A percentile compares a stretch with the other conserved stretches of the same genome.
phyloP scores from a whole-genome alignment of 352 stramenopile genomes.

The Lagenidium sp. region DNA sequence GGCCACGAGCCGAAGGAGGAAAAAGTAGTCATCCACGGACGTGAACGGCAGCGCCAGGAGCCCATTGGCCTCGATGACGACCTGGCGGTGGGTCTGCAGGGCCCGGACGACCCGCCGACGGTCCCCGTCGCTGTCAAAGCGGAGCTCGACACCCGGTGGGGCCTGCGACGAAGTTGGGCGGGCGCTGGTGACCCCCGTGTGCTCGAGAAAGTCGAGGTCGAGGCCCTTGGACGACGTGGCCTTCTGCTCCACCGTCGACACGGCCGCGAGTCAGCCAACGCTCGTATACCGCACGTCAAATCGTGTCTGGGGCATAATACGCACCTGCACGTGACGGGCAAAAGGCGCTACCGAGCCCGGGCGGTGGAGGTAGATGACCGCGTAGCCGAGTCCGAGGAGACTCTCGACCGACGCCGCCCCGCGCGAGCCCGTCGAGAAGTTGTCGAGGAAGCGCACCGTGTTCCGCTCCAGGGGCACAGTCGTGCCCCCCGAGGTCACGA shows the following conservation, averaged over 20 bases:
- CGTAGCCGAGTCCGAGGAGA: constrained; percentile 87
- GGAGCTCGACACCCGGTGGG: constrained; percentile 8
- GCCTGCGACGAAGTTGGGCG: too few species aligned
- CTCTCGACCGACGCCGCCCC: constrained; percentile 78
- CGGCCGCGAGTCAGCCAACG: too few species aligned
- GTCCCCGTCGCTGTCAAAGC: constrained; percentile 16
- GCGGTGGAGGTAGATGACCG: constrained; percentile 95
- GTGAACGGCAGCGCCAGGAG: constrained; percentile 90
- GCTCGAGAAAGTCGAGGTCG: not conserved
- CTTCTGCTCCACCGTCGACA: constrained; percentile 14
- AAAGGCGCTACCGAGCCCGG: constrained; percentile 83
- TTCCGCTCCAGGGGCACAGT: constrained; percentile 93
- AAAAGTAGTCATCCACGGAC: constrained; percentile 96
- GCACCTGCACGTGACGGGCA: constrained; percentile 45
- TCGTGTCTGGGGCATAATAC: too few species aligned
- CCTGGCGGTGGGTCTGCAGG: constrained; percentile 26
- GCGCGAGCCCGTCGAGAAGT: constrained; percentile 94
- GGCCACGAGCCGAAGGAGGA: constrained; percentile 80
- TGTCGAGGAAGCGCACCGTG: constrained; percentile 96
- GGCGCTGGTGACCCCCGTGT: not conserved
- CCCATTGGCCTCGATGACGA: too few species aligned
- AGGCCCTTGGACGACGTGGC: constrained; percentile 17
- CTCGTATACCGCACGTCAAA: too few species aligned
- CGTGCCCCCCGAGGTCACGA: constrained; percentile 95
- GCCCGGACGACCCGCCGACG: constrained; percentile 28